Percentiles rank a stretch among this genome's conserved stretches.
phyloP scores from a whole-genome alignment of 257 asterid genomes.

The Solanum pinnatisectum region DNA sequence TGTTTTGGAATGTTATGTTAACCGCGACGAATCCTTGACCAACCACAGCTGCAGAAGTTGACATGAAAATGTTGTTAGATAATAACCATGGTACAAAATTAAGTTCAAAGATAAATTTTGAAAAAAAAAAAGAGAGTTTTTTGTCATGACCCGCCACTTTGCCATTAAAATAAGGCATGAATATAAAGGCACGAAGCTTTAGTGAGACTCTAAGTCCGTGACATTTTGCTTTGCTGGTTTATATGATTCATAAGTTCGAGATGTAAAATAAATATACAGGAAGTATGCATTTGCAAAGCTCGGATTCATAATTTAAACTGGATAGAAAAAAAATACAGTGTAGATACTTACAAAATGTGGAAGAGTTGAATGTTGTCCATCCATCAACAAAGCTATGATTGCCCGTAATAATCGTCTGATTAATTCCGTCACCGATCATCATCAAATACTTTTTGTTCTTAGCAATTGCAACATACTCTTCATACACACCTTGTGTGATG shows the following conservation, averaged over 20 bases:
- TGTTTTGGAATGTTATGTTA: constrained; percentile 56
- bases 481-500: constrained; percentile 50
- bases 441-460: constrained; percentile 50
- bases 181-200: too few species aligned
- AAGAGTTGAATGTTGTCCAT: constrained; percentile 71
- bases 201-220: too few species aligned
- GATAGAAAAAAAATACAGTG: too few species aligned
- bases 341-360: constrained; percentile 43
- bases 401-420: constrained; percentile 57
- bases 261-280: background rate
- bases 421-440: constrained; percentile 81
- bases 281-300: background rate
- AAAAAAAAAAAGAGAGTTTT: too few species aligned
- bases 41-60: constrained; percentile 38
- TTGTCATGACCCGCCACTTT: too few species aligned
- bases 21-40: constrained; percentile 47
- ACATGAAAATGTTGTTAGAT: background rate
- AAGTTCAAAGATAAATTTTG: background rate
- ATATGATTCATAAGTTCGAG: background rate
- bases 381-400: constrained; percentile 61
- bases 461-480: constrained; percentile 51
- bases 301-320: too few species aligned
- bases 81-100: background rate
- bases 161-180: too few species aligned
- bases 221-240: background rate